Base-by-base conservation (phyloP, 164 flowering plant species). In the Santalum album region DNA sequence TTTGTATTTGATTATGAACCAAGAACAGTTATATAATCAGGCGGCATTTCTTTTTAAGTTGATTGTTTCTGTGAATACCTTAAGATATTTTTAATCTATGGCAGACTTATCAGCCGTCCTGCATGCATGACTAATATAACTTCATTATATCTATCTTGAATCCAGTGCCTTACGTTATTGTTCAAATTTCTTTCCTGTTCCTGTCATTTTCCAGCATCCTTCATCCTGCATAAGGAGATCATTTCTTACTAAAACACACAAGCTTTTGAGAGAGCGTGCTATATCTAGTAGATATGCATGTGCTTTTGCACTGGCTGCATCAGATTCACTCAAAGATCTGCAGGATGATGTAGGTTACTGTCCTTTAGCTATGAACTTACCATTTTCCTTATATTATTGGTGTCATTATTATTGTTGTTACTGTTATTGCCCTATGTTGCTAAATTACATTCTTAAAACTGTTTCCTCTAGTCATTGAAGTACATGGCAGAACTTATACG, bases 241-340 rank as follows among this genome's bases (percentile, higher is more conserved):
- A 27, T 80, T 86, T 73, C 56, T 85, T 26, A 74, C 67, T 40
- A 92, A 92, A 70, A 52, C 72, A 48, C 72, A 75, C 58, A 85
- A 78, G 65, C 72, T 84, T 54, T 63, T 89, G 72, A 80, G 67
- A 72, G 72, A 58, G 55, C 96, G 45, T 38, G 65, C 54, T 34
- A 63, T 87, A 39, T 91, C 95, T 25, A 69, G 54, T 53, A 80
- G 76, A 79, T 92, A 84, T 80, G 96, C 94, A 20, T 92, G 98
- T 75, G 76, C 86, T 40, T 89, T 81, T 69, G 80, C 91, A 25
- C 57, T 89, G 55, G 83, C 81, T 45, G 65, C 80, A 35, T 72
- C 83, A 54, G 86, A 80, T 69, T 69, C 69, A 67, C 43, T 43
- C 22, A 52, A 66, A 54, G 81, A 80, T 65, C 69, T 82, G 52